Conservation (phyloP, 768 basidiomycete genomes). For the Mycena vitilis region DNA sequence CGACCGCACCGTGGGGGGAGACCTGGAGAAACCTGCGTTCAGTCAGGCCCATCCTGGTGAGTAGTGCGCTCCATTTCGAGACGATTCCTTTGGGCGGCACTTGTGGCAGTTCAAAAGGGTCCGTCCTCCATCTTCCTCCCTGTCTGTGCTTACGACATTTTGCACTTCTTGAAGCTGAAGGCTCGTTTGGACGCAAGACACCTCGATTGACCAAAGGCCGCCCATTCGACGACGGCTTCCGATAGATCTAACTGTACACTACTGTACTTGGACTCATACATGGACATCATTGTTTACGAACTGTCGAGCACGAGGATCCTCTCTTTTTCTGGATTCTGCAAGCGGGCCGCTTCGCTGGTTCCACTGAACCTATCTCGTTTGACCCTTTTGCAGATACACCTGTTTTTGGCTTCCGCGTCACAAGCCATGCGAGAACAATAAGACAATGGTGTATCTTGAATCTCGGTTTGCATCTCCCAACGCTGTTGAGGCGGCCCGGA, state of each 20-base stretch:
- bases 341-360: slow-evolving; percentile 1
- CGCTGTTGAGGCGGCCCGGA: too few relatives aligned
- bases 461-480: background rate
- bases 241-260: slow-evolving; percentile 27
- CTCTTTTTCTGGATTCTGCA: background rate
- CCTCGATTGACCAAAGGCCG: slow-evolving; percentile 33
- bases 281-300: slow-evolving; percentile 20
- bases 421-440: slow-evolving; percentile 23
- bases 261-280: slow-evolving; percentile 18
- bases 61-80: slow-evolving; percentile 41
- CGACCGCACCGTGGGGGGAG: slow-evolving; percentile 43
- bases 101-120: slow-evolving; percentile 42
- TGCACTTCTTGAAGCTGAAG: slow-evolving; percentile 40
- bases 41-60: slow-evolving; percentile 62
- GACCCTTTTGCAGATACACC: background rate
- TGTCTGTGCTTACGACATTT: slow-evolving; percentile 25
- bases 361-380: slow-evolving; percentile 4
- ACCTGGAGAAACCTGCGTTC: slow-evolving; percentile 50
- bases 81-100: slow-evolving; percentile 41
- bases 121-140: slow-evolving; percentile 17
- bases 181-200: slow-evolving; percentile 39
- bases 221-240: slow-evolving; percentile 31
- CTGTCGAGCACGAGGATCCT: background rate
- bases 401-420: too few relatives aligned
- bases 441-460: slow-evolving; percentile 21